Evolutionary conservation across 2,329 filamentous ascomycete genomes (phyloP), one percentile per base, ranked within the genome.

Genomic region (Claviceps arundinis): DNA sequence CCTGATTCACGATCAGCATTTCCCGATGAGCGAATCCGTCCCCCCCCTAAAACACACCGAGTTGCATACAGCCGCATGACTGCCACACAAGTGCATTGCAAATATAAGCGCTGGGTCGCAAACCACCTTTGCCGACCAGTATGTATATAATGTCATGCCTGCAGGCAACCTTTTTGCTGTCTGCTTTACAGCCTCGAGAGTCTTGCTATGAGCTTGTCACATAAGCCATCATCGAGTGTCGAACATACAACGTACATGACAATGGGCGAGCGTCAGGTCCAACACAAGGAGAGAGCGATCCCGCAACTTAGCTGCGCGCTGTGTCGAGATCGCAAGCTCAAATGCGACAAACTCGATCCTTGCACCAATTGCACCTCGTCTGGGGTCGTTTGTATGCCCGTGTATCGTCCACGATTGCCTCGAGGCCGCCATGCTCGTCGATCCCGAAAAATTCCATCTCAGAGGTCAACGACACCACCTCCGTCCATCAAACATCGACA

Each of bases 321-420:
- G 6, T 57, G 56, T 47, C 52, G 54, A 19, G 56, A 58, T 24
- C 56, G 58, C 50, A 60, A 60, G 51, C 51, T 59, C 45, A 58
- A 56, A 44, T 60, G 58, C 46, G 56, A 60, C 49, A 60, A 59
- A 37, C 56, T 57, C 47, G 52, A 53, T 17, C 58, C 58, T 16
- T 60, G 57, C 50, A 54, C 58, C 8, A 58, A 58, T 37, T 59
- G 57, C 37, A 51, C 50, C 1, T 55, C 53, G 2, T 52, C 55
- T 37, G 51, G 56, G 5, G 37, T 52, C 3, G 50, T 24, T 7
- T 59, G 58, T 37, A 46, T 55, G 7, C 55, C 58, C 7, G 54
- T 58, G 8, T 51, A 59, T 19, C 52, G 56, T 47, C 51, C 51
- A 13, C 50, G 54, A 47, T 17, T 56, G n/a, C 54, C 56, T 4